Conservation (phyloP, 164 flowering plant species). For the Nelumbo lutea region DNA sequence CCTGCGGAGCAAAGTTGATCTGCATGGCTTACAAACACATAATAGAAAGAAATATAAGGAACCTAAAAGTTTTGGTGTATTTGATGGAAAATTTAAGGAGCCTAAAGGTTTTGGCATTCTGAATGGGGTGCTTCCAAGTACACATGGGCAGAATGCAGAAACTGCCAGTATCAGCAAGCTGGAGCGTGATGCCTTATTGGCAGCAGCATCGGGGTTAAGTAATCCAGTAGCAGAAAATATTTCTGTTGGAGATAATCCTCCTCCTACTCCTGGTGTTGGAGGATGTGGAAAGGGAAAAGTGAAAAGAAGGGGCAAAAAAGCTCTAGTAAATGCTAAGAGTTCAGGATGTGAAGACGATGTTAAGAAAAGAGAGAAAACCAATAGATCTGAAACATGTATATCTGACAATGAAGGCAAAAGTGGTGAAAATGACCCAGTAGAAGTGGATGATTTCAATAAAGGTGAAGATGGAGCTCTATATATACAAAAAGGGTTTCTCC, state of each 20-base stretch:
- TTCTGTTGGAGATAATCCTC: constrained; percentile 25
- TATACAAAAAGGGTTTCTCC: constrained; percentile 22
- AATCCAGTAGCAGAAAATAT: constrained; percentile 31
- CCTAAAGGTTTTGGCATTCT: constrained; percentile 92
- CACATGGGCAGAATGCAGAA: constrained; percentile 52
- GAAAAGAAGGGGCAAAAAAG: constrained; percentile 21
- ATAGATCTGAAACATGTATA: constrained; percentile 21
- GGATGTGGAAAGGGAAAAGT: constrained; percentile 30
- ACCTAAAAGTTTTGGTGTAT: constrained; percentile 87
- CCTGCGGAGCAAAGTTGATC: constrained; percentile 68
- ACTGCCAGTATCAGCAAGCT: constrained; percentile 53
- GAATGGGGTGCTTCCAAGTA: constrained; percentile 59
- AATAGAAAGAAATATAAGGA: constrained; percentile 59
- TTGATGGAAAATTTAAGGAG: constrained; percentile 45
- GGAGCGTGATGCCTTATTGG: constrained; percentile 78
- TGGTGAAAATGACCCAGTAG: constrained; percentile 18
- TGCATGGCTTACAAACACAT: constrained; percentile 51
- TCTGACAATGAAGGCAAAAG: constrained; percentile 24
- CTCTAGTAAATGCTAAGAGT: neutral
- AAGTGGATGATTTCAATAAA: constrained; percentile 18
- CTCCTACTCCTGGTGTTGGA: constrained; percentile 16
- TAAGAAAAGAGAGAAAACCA: constrained; percentile 10
- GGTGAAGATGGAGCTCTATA: constrained; percentile 5
- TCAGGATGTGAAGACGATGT: constrained; percentile 13
- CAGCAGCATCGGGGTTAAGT: constrained; percentile 68